Conservation (phyloP, 1,284 basidiomycete species). For the Wallemia mellicola region DNA sequence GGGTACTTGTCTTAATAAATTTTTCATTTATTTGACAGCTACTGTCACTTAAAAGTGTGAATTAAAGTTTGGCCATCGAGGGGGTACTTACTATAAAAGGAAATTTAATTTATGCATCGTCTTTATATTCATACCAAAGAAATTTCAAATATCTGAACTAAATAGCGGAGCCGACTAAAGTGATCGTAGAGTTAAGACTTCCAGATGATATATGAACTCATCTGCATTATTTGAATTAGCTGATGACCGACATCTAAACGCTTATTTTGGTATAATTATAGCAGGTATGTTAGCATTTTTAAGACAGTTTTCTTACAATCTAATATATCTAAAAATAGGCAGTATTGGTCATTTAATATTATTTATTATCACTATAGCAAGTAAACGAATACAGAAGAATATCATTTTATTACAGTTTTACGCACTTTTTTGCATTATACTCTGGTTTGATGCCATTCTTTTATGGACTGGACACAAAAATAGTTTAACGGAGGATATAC, state of each 20-base stretch:
- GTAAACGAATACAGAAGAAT: background rate
- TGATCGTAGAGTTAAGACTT: too few species aligned
- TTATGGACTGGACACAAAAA: background rate
- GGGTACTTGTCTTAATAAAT: background rate
- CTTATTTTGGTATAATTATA: background rate
- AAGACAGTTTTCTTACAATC: too few species aligned
- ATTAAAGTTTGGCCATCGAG: background rate
- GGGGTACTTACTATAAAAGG: background rate
- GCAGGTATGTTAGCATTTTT: background rate
- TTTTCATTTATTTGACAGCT: background rate
- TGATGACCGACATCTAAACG: background rate
- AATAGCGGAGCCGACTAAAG: background rate
- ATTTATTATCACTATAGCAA: background rate
- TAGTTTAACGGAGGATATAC: background rate
- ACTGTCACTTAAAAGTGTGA: background rate
- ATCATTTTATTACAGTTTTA: background rate
- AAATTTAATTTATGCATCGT: background rate
- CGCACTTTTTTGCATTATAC: background rate
- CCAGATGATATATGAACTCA: background rate
- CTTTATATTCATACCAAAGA: background rate
- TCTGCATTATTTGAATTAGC: background rate
- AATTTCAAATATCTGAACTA: background rate
- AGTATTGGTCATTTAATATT: background rate
- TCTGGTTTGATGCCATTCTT: background rate
- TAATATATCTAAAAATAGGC: background rate